Percentiles rank a stretch among this genome's conserved stretches.
Evolutionary conservation across 306 rosid genomes (phyloP).

Genomic region (Canavalia ensiformis): DNA sequence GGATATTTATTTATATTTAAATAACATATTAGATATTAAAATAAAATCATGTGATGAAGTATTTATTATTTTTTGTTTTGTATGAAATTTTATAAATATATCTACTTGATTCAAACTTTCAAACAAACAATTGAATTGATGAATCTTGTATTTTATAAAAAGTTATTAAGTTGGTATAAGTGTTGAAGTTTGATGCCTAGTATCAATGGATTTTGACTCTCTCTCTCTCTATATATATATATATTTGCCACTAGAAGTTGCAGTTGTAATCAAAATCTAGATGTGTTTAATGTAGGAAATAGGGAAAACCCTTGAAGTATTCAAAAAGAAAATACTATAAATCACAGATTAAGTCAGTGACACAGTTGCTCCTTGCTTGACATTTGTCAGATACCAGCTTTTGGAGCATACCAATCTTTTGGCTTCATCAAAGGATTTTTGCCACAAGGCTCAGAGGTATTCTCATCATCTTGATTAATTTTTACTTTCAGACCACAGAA

Average conservation of each 20-base stretch:
- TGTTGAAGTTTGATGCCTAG: too few species aligned
- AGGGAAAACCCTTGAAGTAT: neutral
- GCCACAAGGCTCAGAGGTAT: conserved; percentile 80
- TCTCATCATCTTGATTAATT: conserved; percentile 10
- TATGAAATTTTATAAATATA: too few species aligned
- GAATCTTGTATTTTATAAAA: too few species aligned
- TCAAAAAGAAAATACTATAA: neutral
- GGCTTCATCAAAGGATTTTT: conserved; percentile 80
- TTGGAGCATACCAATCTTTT: conserved; percentile 82
- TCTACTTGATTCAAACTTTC: too few species aligned
- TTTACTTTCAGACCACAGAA: neutral
- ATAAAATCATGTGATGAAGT: too few species aligned
- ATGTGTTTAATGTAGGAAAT: neutral
- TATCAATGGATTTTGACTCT: too few species aligned
- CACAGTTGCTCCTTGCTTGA: conserved; percentile 33
- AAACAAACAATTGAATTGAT: too few species aligned
- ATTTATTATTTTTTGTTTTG: too few species aligned
- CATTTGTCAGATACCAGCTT: conserved; percentile 80
- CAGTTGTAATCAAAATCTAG: conserved; percentile 7
- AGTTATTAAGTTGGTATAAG: too few species aligned
- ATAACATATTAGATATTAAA: too few species aligned
- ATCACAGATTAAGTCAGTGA: conserved; percentile 27
- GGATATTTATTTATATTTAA: too few species aligned
- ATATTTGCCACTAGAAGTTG: neutral
- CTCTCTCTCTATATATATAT: neutral